A percentile compares a stretch with the other conserved stretches of the same genome.
Conservation (phyloP, 805 yeast species). For the Jamesozyma gamospora region DNA sequence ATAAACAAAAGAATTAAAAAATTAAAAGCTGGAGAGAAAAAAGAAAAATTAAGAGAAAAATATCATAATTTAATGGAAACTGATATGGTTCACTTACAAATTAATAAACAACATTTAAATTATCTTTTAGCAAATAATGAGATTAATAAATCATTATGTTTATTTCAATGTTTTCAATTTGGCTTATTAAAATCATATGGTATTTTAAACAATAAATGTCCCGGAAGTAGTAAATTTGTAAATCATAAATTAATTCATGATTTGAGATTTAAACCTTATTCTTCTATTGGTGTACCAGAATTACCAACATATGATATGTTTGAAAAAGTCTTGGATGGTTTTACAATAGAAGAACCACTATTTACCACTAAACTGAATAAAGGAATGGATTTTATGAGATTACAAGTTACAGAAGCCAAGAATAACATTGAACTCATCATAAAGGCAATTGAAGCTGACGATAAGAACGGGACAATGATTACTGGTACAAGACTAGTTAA, state of each 20-base stretch:
- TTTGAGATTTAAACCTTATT: constrained; percentile 69
- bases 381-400: constrained; percentile 10
- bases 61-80: constrained; percentile 27
- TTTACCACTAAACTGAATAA: constrained; percentile 12
- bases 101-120: constrained; percentile 19
- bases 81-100: constrained; percentile 31
- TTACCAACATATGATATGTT: constrained; percentile 39
- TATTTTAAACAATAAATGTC: constrained; percentile 17
- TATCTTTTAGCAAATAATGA: constrained; percentile 17
- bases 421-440: constrained; percentile 10
- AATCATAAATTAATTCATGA: constrained; percentile 32
- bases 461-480: constrained; percentile 12
- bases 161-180: constrained; percentile 29
- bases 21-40: constrained; percentile 42
- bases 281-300: constrained; percentile 69
- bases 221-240: constrained; percentile 21
- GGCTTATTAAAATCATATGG: constrained; percentile 19
- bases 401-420: constrained; percentile 12
- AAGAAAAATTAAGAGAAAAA: constrained; percentile 31
- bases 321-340: constrained; percentile 15
- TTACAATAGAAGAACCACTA: constrained; percentile 13
- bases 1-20: constrained; percentile 36
- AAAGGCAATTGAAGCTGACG: constrained; percentile 15
- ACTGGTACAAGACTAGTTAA: constrained; percentile 24
- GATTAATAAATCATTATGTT: constrained; percentile 23